Conservation (phyloP, 306 rosid species). For the Phaseolus lunatus region DNA sequence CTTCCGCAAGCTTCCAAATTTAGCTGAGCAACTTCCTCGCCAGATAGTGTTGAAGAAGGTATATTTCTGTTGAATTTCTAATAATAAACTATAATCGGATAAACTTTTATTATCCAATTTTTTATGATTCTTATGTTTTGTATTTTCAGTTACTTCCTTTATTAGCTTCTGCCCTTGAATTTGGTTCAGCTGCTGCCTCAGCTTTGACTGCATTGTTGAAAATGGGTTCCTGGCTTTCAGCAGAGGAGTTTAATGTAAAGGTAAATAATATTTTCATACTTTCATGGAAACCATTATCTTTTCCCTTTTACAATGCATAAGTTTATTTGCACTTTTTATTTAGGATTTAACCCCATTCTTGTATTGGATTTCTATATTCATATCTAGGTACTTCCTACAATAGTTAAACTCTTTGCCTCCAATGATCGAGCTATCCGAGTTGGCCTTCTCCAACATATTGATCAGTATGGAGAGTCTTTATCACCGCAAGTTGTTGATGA, state of each 20-base stretch:
- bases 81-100: slow-evolving; percentile 22
- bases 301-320: neutral
- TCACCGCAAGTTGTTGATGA: slow-evolving; percentile 92
- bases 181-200: slow-evolving; percentile 99
- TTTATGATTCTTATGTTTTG: slow-evolving; percentile 46
- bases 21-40: slow-evolving; percentile 99
- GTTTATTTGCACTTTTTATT: neutral
- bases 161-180: slow-evolving; percentile 99
- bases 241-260: slow-evolving; percentile 85
- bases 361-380: slow-evolving; percentile 41
- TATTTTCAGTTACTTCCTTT: slow-evolving; percentile 86
- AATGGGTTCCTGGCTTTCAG: slow-evolving; percentile 98
- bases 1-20: slow-evolving; percentile 98
- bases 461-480: slow-evolving; percentile 91
- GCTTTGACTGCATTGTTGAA: slow-evolving; percentile 96
- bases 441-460: slow-evolving; percentile 94
- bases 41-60: slow-evolving; percentile 94
- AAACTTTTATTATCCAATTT: slow-evolving; percentile 35
- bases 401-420: slow-evolving; percentile 91
- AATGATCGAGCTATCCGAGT: slow-evolving; percentile 96
- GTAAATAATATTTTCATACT: slow-evolving; percentile 47
- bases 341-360: slow-evolving; percentile 34
- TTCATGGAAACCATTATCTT: slow-evolving; percentile 5
- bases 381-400: slow-evolving; percentile 79
- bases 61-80: slow-evolving; percentile 39